Evolutionary conservation across 2,329 filamentous ascomycete species (phyloP).

Genomic region (Capronia americana): DNA sequence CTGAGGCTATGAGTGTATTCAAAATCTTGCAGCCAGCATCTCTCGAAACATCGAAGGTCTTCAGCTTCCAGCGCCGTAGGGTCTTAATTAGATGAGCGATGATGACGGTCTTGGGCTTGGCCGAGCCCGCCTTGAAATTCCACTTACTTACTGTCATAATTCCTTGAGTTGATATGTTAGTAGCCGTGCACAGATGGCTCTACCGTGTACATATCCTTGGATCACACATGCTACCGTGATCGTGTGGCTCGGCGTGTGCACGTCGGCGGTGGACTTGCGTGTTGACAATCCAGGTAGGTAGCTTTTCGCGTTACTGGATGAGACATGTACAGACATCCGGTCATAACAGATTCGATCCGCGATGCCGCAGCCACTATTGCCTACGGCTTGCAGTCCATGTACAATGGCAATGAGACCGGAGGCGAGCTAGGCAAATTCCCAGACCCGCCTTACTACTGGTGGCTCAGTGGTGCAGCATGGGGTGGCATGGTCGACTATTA

Average conservation of each 20-base stretch:
- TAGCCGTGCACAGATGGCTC: background rate
- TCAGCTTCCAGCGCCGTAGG: background rate
- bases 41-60: background rate
- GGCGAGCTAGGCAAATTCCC: constrained; percentile 63
- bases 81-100: background rate
- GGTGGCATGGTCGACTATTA: constrained; percentile 72
- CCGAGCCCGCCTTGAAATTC: background rate
- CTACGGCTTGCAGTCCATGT: background rate
- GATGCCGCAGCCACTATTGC: background rate
- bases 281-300: constrained; percentile 2
- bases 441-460: constrained; percentile 73
- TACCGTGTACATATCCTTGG: background rate
- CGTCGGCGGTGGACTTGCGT: background rate
- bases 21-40: background rate
- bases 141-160: background rate
- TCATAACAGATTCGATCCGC: constrained; percentile 1
- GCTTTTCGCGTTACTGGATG: background rate
- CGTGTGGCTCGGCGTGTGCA: background rate
- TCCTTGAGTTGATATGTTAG: background rate
- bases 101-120: background rate
- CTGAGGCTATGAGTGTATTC: background rate
- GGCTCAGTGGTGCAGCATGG: constrained; percentile 69
- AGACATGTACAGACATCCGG: background rate
- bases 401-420: constrained; percentile 52
- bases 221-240: background rate